These are phyloP conservation scores for sweet orange (Citrus sinensis) DNA, from an alignment of 345 rosid species.

Conservation along the genomic window DNA sequence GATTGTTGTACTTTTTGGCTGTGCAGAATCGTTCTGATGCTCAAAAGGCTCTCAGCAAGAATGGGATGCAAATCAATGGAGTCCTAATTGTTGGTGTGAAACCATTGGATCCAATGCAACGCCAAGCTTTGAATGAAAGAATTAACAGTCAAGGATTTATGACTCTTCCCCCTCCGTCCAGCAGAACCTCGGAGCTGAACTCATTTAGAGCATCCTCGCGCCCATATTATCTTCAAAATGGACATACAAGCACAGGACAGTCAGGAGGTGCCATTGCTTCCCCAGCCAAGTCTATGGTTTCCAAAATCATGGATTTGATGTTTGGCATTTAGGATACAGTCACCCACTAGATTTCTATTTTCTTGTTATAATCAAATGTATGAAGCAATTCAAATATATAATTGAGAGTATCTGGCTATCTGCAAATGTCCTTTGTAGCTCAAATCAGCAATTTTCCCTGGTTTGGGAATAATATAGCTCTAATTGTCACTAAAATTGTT, in stretches of 20 bases:
- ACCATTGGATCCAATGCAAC: conserved; percentile 82
- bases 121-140: conserved; percentile 67
- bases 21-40: conserved; percentile 84
- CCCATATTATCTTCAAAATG: conserved; percentile 63
- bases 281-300: conserved; percentile 76
- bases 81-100: conserved; percentile 85
- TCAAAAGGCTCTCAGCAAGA: conserved; percentile 83
- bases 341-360: not conserved
- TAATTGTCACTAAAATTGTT: not conserved
- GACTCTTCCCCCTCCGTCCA: conserved; percentile 62
- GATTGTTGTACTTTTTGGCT: conserved; percentile 7
- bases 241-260: conserved; percentile 52
- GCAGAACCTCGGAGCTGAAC: conserved; percentile 43
- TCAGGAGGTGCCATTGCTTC: conserved; percentile 70
- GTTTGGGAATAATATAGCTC: not conserved
- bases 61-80: conserved; percentile 82
- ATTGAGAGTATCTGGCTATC: not conserved
- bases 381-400: conserved; percentile 7
- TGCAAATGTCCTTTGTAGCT: not conserved
- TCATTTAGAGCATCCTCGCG: conserved; percentile 37
- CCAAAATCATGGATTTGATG: conserved; percentile 77
- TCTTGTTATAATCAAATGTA: not conserved
- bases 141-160: conserved; percentile 76
- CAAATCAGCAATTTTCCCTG: not conserved
- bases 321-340: conserved; percentile 51